These are phyloP conservation scores for Nemophila menziesii DNA, from an alignment of 257 asterid genomes.

Conservation along the genomic window DNA sequence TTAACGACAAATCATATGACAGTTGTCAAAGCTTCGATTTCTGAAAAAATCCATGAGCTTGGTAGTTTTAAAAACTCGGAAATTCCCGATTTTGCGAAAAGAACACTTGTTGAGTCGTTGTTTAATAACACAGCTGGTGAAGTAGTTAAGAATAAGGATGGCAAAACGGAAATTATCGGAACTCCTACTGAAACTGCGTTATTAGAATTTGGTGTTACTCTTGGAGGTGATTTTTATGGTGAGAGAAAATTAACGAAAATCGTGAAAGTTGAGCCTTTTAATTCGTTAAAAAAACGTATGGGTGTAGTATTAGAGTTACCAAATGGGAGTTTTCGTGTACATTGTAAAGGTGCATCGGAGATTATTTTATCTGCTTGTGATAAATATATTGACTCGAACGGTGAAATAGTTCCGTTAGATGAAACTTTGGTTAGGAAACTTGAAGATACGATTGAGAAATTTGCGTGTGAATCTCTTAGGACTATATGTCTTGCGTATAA, in stretches of 20 bases:
- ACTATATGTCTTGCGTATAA: constrained; percentile 76
- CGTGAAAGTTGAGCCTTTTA: constrained; percentile 81
- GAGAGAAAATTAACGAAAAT: constrained; percentile 38
- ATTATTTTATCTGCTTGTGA: constrained; percentile 72
- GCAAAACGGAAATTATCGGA: constrained; percentile 60
- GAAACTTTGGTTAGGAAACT: constrained; percentile 24
- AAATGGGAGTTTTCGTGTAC: constrained; percentile 51
- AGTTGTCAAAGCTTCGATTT: constrained; percentile 63
- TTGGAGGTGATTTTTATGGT: constrained; percentile 63
- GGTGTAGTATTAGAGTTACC: constrained; percentile 69
- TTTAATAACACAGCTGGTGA: constrained; percentile 86
- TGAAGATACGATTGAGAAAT: constrained; percentile 50
- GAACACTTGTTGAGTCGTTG: constrained; percentile 47
- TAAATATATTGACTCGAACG: constrained; percentile 37
- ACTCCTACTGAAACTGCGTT: constrained; percentile 84
- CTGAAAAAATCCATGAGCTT: constrained; percentile 38
- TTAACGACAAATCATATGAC: constrained; percentile 83
- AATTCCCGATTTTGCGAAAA: constrained; percentile 36
- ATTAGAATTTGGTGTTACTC: constrained; percentile 64
- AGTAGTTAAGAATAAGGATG: constrained; percentile 41
- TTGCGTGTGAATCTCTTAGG: constrained; percentile 75
- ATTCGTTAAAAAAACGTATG: constrained; percentile 75
- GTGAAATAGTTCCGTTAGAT: constrained; percentile 52
- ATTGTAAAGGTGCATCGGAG: constrained; percentile 87
- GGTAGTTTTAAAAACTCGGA: constrained; percentile 32